Evolutionary conservation across 2,329 filamentous ascomycete species (phyloP).

Genomic region (Penicillium concentricum): DNA sequence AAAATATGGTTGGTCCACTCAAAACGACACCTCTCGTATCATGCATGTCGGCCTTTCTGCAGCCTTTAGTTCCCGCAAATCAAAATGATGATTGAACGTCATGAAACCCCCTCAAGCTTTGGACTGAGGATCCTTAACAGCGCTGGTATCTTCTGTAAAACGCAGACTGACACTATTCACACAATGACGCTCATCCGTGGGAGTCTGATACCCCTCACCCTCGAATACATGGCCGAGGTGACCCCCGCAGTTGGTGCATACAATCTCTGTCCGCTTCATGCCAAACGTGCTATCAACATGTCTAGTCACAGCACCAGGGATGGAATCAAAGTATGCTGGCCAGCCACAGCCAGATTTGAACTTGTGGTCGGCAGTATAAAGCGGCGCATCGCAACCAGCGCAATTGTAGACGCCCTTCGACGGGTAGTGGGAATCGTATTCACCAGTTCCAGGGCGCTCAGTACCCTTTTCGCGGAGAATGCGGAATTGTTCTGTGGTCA

Average conservation of each 20-base stretch:
- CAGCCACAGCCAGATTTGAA: conserved; percentile 96
- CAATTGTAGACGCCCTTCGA: conserved; percentile 78
- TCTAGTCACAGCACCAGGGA: conserved; percentile 84
- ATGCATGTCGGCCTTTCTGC: conserved; percentile 5
- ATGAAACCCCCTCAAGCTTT: conserved; percentile 23
- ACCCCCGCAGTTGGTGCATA: conserved; percentile 91
- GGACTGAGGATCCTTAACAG: conserved; percentile 21
- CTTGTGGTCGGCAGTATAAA: conserved; percentile 92
- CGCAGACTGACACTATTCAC: conserved; percentile 91
- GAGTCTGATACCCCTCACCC: conserved; percentile 77
- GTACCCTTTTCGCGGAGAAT: conserved; percentile 91
- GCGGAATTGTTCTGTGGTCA: conserved; percentile 81
- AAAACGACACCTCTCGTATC: background rate
- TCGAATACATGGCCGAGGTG: conserved; percentile 91
- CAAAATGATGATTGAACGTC: background rate
- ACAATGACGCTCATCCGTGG: conserved; percentile 94
- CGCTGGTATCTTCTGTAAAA: conserved; percentile 67
- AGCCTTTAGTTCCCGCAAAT: conserved; percentile 5
- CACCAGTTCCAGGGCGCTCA: conserved; percentile 74
- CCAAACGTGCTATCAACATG: conserved; percentile 75
- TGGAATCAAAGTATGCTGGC: conserved; percentile 95
- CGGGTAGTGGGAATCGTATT: conserved; percentile 84
- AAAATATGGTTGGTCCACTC: conserved; percentile 4
- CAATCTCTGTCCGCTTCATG: conserved; percentile 87
- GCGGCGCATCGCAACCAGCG: conserved; percentile 78